Conservation (phyloP, 768 basidiomycete genomes). For the Leccinum pellstonianum region DNA sequence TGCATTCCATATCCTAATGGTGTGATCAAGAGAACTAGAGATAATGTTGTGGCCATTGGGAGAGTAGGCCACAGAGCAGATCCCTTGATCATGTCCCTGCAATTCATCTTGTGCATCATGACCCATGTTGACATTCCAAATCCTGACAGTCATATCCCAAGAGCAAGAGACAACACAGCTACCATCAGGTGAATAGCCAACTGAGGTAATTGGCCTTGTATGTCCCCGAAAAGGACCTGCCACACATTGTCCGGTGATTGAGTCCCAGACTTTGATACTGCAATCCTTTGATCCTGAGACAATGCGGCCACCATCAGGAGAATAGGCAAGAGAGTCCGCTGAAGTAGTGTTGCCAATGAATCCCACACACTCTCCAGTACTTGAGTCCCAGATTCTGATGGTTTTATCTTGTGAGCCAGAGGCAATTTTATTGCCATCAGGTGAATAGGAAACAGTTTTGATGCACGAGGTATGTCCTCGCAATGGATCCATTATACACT, state of each 20-base stretch:
- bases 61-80: slow-evolving; percentile 17
- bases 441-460: slow-evolving; percentile 22
- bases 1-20: slow-evolving; percentile 13
- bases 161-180: slow-evolving; percentile 16
- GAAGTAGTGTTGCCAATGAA: too few species aligned
- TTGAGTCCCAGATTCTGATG: slow-evolving; percentile 22
- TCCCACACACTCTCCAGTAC: slow-evolving; percentile 3
- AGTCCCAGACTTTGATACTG: slow-evolving; percentile 23
- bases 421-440: slow-evolving; percentile 18
- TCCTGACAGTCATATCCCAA: slow-evolving; percentile 13
- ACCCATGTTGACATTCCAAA: slow-evolving; percentile 16
- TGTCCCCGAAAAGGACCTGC: slow-evolving; percentile 21
- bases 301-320: slow-evolving; percentile 24
- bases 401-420: slow-evolving; percentile 17
- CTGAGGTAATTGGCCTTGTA: slow-evolving; percentile 3
- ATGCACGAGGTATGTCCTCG: neutral
- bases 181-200: slow-evolving; percentile 20
- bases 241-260: slow-evolving; percentile 11
- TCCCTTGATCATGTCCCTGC: slow-evolving; percentile 1
- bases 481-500: slow-evolving; percentile 10
- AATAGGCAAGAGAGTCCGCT: slow-evolving; percentile 22
- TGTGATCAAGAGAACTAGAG: slow-evolving; percentile 11
- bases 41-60: slow-evolving; percentile 14
- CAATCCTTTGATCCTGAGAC: slow-evolving; percentile 25
- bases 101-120: neutral